These are phyloP conservation scores for Fusarium sp. DNA, from an alignment of 2,329 filamentous ascomycete genomes.

Conservation along the genomic window DNA sequence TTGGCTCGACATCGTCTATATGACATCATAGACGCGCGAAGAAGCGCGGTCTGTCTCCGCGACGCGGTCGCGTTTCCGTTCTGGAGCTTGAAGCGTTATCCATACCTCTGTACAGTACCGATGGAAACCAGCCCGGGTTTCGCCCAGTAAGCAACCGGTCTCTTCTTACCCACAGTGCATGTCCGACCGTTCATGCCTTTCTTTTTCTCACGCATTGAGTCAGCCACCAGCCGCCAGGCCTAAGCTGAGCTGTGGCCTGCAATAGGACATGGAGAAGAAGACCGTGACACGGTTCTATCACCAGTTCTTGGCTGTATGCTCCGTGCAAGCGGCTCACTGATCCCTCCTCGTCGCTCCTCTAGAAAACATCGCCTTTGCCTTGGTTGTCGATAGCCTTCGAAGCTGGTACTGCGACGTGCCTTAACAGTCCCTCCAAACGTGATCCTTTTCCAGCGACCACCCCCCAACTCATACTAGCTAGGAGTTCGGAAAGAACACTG, in stretches of 20 bases:
- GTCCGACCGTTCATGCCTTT: neutral
- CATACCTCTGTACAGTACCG: too few relatives aligned
- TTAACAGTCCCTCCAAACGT: neutral
- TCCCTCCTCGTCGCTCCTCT: neutral
- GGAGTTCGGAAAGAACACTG: neutral
- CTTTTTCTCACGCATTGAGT: neutral
- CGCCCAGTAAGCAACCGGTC: neutral
- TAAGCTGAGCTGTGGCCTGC: neutral
- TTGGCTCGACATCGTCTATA: fast-evolving
- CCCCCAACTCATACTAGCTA: neutral
- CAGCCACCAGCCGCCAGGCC: neutral
- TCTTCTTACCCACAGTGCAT: neutral
- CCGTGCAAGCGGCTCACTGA: neutral
- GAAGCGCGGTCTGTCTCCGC: neutral
- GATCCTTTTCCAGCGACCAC: neutral
- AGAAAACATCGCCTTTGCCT: neutral
- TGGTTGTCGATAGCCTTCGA: neutral
- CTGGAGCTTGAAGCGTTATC: neutral
- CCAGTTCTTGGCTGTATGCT: neutral
- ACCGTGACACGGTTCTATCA: neutral
- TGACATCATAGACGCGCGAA: neutral
- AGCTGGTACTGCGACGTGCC: neutral
- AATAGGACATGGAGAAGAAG: neutral
- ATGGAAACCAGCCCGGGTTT: neutral
- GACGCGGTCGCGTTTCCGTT: neutral